Percentiles rank a stretch among this genome's conserved stretches.
phyloP scores from a whole-genome alignment of 495 filamentous ascomycete genomes.

The Penicillium canariense region DNA sequence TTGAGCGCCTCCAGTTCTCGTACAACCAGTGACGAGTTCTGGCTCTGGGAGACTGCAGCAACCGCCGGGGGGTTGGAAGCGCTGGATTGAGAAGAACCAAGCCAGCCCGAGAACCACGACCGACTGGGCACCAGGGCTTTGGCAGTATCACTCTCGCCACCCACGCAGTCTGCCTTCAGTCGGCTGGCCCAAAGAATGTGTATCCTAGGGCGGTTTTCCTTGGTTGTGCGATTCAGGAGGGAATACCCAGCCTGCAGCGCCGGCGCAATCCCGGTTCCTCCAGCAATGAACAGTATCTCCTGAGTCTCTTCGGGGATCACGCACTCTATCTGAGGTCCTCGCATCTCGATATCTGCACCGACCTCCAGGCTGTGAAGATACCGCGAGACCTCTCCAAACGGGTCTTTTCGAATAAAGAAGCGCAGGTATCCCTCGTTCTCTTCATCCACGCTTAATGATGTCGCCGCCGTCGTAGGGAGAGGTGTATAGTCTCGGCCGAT shows the following conservation, averaged over 20 bases:
- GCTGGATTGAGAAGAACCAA: constrained; percentile 15
- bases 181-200: constrained; percentile 71
- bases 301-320: constrained; percentile 52
- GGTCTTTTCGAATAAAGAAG: constrained; percentile 54
- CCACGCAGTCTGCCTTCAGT: constrained; percentile 55
- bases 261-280: constrained; percentile 90
- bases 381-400: constrained; percentile 60
- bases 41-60: not conserved
- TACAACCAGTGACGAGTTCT: constrained; percentile 47
- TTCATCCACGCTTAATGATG: constrained; percentile 27
- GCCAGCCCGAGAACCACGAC: constrained; percentile 37
- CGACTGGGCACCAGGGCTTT: constrained; percentile 11
- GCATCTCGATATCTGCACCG: constrained; percentile 64
- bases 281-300: constrained; percentile 79
- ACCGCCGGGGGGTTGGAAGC: not conserved
- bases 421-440: constrained; percentile 44
- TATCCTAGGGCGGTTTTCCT: constrained; percentile 37
- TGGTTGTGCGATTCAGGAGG: constrained; percentile 41
- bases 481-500: constrained; percentile 89
- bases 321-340: constrained; percentile 75
- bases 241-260: constrained; percentile 75
- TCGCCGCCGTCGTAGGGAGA: constrained; percentile 53
- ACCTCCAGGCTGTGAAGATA: constrained; percentile 64
- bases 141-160: constrained; percentile 36
- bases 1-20: constrained; percentile 60